phyloP scores from a whole-genome alignment of 441 rosid species.

The Pelargonium citronellum region DNA sequence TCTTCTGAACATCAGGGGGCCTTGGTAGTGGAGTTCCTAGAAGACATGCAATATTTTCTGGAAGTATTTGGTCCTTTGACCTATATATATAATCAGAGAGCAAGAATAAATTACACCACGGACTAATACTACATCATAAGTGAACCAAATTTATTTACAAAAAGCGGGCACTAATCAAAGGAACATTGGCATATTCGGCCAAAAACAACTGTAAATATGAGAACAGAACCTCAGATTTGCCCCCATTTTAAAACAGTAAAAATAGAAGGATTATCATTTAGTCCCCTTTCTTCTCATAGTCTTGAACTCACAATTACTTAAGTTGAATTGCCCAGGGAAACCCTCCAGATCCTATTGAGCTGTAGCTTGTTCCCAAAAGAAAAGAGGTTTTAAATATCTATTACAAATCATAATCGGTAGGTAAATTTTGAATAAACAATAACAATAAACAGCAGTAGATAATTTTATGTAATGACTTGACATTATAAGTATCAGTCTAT shows the following conservation, averaged over 20 bases:
- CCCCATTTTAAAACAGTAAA: too few relatives aligned
- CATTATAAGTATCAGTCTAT: conserved; percentile 4
- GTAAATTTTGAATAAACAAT: not conserved
- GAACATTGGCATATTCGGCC: not conserved
- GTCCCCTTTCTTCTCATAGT: not conserved
- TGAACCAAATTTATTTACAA: not conserved
- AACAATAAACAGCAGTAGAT: not conserved
- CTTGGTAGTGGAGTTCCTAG: conserved; percentile 46
- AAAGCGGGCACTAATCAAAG: not conserved
- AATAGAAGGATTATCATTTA: too few relatives aligned
- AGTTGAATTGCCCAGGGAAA: conserved; percentile 9
- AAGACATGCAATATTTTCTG: conserved; percentile 48
- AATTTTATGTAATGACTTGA: not conserved
- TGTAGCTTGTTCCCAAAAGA: not conserved
- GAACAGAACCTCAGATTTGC: too few relatives aligned
- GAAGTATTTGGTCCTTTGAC: conserved; percentile 43
- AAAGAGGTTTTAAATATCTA: not conserved
- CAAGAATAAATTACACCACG: not conserved
- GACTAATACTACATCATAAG: not conserved
- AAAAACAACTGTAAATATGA: not conserved
- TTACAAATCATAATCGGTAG: conserved; percentile 5
- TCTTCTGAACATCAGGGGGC: conserved; percentile 29
- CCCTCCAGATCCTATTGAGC: not conserved
- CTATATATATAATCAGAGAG: conserved; percentile 24
- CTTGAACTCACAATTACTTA: conserved; percentile 9